Percentiles rank a stretch among this genome's conserved stretches.
phyloP scores from a whole-genome alignment of 2,329 filamentous ascomycete species.

The Cladosporium sp. region DNA sequence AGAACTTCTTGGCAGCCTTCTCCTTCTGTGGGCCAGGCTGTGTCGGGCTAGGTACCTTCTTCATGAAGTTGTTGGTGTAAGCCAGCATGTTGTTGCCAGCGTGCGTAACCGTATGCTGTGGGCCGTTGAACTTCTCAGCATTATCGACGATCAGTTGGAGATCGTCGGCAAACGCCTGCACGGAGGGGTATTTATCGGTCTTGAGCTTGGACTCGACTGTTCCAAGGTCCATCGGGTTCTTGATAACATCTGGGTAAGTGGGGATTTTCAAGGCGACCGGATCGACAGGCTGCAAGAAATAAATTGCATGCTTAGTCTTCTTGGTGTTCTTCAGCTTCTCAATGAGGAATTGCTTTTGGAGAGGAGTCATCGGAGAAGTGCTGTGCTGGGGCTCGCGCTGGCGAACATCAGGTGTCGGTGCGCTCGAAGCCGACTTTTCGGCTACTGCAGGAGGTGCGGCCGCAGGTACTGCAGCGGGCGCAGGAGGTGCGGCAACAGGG shows the following conservation, averaged over 20 bases:
- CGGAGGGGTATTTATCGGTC: constrained; percentile 60
- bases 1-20: constrained; percentile 41
- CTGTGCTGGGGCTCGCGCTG: constrained; percentile 25
- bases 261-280: constrained; percentile 70
- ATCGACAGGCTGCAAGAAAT: constrained; percentile 75
- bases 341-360: constrained; percentile 59
- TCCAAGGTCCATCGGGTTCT: constrained; percentile 76
- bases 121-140: constrained; percentile 75
- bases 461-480: constrained; percentile 21
- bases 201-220: constrained; percentile 79
- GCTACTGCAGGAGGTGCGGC: constrained; percentile 18
- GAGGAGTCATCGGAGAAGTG: constrained; percentile 49
- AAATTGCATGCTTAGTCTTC: constrained; percentile 73
- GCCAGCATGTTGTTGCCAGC: constrained; percentile 59
- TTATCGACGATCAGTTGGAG: constrained; percentile 76
- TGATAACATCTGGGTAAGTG: constrained; percentile 66
- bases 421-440: constrained; percentile 11
- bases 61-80: constrained; percentile 58
- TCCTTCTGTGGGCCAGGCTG: constrained; percentile 31
- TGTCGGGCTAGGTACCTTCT: constrained; percentile 53
- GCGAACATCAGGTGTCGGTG: constrained; percentile 6
- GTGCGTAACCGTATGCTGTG: constrained; percentile 65
- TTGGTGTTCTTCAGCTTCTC: constrained; percentile 70
- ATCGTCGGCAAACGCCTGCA: constrained; percentile 70
- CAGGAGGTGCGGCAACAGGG: constrained; percentile 17